phyloP scores from a whole-genome alignment of 208 protist genomes.

The Dictyostelium gargantuum region DNA sequence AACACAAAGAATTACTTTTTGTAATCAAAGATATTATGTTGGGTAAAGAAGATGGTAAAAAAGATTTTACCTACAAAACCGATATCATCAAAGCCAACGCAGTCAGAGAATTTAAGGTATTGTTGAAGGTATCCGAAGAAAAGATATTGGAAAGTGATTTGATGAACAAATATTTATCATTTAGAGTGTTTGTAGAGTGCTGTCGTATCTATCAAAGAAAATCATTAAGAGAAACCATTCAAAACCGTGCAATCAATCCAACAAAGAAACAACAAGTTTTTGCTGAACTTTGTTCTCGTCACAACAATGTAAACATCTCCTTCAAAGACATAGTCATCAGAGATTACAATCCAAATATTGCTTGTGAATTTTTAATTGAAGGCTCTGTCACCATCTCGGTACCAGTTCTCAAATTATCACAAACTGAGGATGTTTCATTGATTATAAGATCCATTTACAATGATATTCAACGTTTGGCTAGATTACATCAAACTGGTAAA shows the following conservation, averaged over 20 bases:
- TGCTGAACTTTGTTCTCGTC: not conserved
- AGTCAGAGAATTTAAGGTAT: not conserved
- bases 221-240: not conserved
- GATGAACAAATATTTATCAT: not conserved
- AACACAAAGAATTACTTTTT: not conserved
- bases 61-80: not conserved
- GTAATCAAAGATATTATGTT: not conserved
- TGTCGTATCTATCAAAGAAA: conserved; percentile 4
- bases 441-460: not conserved
- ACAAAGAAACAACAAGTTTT: not conserved
- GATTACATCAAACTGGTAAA: not conserved
- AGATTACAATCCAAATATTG: not conserved
- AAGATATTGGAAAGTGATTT: not conserved
- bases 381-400: not conserved
- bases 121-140: no score
- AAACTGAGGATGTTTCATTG: not conserved
- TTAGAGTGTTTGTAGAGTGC: not conserved
- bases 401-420: not conserved
- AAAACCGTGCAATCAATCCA: not conserved
- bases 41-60: not conserved
- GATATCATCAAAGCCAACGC: not conserved
- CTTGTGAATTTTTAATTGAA: not conserved
- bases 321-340: not conserved
- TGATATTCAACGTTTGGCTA: not conserved
- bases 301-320: not conserved